Percentiles rank a stretch among this genome's conserved stretches.
phyloP scores from a whole-genome alignment of 768 basidiomycete species.

The Tylopilus cervinicoccineus region DNA sequence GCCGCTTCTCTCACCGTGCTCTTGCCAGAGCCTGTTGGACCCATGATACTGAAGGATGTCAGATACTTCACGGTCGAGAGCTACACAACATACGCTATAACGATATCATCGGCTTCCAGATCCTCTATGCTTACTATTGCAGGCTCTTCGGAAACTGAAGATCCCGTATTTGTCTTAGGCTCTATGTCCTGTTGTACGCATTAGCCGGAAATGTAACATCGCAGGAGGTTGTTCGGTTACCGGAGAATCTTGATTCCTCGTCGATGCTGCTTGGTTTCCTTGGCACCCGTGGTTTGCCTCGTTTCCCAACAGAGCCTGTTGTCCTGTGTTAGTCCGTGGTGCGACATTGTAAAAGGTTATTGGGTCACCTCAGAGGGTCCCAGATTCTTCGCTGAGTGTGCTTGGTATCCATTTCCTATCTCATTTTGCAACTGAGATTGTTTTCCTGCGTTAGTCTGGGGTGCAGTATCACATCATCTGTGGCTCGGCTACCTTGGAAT shows the following conservation, averaged over 20 bases:
- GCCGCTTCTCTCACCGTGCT: slow-evolving; percentile 7
- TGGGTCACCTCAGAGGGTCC: too few species aligned
- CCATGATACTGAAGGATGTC: slow-evolving; percentile 19
- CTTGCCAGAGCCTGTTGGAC: slow-evolving; percentile 17
- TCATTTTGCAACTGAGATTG: neutral
- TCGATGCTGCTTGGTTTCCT: too few species aligned
- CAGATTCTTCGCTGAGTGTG: too few species aligned
- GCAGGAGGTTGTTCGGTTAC: neutral
- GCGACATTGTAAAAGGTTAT: too few species aligned
- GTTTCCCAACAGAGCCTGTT: too few species aligned
- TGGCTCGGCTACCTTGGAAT: too few species aligned
- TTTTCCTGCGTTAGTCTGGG: neutral
- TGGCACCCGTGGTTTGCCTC: too few species aligned
- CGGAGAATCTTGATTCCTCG: neutral
- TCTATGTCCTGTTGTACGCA: neutral
- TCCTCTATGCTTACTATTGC: neutral
- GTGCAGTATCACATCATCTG: too few species aligned
- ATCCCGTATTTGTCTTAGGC: neutral
- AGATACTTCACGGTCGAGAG: neutral
- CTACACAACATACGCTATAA: slow-evolving; percentile 1
- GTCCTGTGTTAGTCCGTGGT: too few species aligned
- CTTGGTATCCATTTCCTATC: too few species aligned
- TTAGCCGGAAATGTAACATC: neutral
- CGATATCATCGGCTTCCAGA: neutral
- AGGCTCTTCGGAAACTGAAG: neutral